Evolutionary conservation across 306 rosid species (phyloP).

Genomic region (Argentina anserina): DNA sequence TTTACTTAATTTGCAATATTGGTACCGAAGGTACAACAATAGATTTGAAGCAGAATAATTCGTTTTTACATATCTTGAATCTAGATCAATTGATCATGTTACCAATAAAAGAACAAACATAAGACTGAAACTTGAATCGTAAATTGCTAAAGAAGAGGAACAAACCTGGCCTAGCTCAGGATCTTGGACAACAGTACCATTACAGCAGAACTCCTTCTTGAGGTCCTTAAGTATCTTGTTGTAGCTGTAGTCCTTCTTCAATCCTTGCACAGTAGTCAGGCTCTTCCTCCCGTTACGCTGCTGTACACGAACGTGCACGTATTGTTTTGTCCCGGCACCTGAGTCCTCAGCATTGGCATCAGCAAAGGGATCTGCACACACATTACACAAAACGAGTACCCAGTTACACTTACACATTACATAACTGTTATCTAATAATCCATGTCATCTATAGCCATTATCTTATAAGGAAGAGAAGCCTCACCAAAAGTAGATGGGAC

Average conservation of each 20-base stretch:
- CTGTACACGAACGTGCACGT: constrained; percentile 45
- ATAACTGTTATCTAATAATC: not conserved
- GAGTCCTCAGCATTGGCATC: constrained; percentile 57
- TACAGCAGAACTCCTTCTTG: constrained; percentile 49
- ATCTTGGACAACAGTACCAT: constrained; percentile 51
- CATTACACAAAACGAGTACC: not conserved
- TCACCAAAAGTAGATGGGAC: constrained; percentile 47
- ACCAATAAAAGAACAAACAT: not conserved
- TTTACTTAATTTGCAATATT: not conserved
- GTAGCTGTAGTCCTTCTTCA: constrained; percentile 51
- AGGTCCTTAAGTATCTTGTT: constrained; percentile 51
- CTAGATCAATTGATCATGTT: not conserved
- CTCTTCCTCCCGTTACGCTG: constrained; percentile 50
- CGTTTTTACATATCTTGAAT: not conserved
- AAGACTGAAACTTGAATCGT: not conserved
- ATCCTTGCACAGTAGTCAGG: constrained; percentile 46
- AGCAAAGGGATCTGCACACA: constrained; percentile 44
- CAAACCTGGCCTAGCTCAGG: constrained; percentile 52
- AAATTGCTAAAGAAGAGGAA: not conserved
- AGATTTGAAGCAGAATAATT: not conserved
- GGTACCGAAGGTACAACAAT: not conserved
- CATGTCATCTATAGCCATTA: not conserved
- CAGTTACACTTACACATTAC: not conserved
- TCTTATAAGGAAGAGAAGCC: not conserved
- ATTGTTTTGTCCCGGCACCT: constrained; percentile 47